phyloP scores from a whole-genome alignment of 176 grass and related monocot species.

The Eleusine indica region DNA sequence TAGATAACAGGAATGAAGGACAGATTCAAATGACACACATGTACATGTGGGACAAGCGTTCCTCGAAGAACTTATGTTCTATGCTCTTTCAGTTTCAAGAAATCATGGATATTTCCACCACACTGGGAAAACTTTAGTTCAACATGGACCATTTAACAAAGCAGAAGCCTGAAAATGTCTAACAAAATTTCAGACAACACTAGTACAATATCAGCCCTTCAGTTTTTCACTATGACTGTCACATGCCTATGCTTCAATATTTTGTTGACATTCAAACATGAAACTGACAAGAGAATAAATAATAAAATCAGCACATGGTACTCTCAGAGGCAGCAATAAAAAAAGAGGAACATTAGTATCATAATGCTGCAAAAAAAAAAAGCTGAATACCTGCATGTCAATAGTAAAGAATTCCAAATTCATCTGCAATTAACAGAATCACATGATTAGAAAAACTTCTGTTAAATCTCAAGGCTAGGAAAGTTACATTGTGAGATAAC shows the following conservation, averaged over 20 bases:
- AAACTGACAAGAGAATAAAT: slow-evolving; percentile 1
- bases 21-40: neutral
- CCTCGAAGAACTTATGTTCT: neutral
- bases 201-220: slow-evolving; percentile 18
- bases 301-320: neutral
- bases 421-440: slow-evolving; percentile 71
- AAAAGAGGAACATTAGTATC: neutral
- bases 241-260: neutral
- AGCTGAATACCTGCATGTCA: slow-evolving; percentile 85
- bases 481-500: slow-evolving; percentile 15
- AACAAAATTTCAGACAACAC: neutral
- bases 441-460: slow-evolving; percentile 19
- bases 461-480: slow-evolving; percentile 10
- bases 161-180: slow-evolving; percentile 19
- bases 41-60: slow-evolving; percentile 16
- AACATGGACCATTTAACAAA: slow-evolving; percentile 3
- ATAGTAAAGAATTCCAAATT: slow-evolving; percentile 97
- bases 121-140: slow-evolving; percentile 21
- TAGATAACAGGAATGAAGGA: too few relatives aligned
- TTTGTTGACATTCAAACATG: neutral
- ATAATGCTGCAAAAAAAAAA: slow-evolving; percentile 16
- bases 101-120: slow-evolving; percentile 24
- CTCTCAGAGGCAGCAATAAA: neutral
- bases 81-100: slow-evolving; percentile 14
- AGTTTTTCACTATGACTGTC: slow-evolving; percentile 5